A percentile compares a stretch with the other conserved stretches of the same genome.
Conservation (phyloP, 495 filamentous ascomycete species). For the Annulohypoxylon nitens region DNA sequence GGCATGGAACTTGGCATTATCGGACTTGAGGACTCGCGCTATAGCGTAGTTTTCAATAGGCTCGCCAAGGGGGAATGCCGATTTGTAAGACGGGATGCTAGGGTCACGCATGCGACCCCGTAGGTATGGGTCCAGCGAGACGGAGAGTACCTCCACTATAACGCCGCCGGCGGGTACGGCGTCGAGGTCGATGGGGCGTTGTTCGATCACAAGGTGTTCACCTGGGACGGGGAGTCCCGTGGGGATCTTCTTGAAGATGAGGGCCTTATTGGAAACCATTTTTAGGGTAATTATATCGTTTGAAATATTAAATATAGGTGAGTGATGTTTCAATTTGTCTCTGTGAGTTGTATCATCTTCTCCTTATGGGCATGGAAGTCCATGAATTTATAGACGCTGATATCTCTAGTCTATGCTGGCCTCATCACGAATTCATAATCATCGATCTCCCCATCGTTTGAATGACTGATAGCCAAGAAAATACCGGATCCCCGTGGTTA, state of each 20-base stretch:
- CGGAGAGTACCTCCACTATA: slow-evolving; percentile 74
- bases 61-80: neutral
- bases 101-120: slow-evolving; percentile 68
- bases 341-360: neutral
- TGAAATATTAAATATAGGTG: neutral
- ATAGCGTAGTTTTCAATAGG: slow-evolving; percentile 48
- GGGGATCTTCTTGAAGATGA: slow-evolving; percentile 77
- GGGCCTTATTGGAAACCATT: slow-evolving; percentile 74
- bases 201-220: slow-evolving; percentile 72
- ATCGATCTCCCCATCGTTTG: neutral
- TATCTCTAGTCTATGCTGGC: neutral
- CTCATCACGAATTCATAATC: slow-evolving; percentile 4
- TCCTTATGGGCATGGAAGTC: neutral
- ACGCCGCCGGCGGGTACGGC: slow-evolving; percentile 73
- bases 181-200: slow-evolving; percentile 70
- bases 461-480: slow-evolving; percentile 8
- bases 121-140: slow-evolving; percentile 85
- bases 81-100: slow-evolving; percentile 47
- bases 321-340: neutral
- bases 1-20: slow-evolving; percentile 67
- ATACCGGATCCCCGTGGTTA: neutral
- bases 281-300: slow-evolving; percentile 1
- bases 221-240: slow-evolving; percentile 72
- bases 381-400: neutral
- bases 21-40: slow-evolving; percentile 71